Conservation (phyloP, 345 rosid genomes). For the Crucihimalaya himalaica region DNA sequence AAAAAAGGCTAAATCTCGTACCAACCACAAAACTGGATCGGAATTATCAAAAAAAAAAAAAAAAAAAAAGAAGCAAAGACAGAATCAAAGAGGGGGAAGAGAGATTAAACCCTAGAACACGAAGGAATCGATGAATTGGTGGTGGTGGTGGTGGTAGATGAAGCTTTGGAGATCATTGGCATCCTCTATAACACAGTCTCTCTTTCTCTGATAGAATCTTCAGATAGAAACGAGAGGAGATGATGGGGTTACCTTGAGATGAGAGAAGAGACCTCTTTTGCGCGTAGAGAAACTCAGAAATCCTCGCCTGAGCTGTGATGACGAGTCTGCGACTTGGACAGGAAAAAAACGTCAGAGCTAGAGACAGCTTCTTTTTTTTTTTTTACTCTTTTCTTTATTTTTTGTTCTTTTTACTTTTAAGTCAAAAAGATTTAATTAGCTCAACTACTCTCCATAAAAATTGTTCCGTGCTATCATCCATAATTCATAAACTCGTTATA, state of each 20-base stretch:
- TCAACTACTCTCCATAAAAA: slow-evolving; percentile 32
- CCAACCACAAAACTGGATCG: slow-evolving; percentile 33
- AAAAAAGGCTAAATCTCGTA: slow-evolving; percentile 21
- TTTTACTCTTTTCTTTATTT: no score
- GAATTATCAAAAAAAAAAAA: background rate
- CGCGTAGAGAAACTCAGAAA: slow-evolving; percentile 19
- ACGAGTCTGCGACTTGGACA: slow-evolving; percentile 45
- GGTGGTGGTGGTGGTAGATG: slow-evolving; percentile 61
- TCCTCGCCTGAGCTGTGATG: slow-evolving; percentile 39
- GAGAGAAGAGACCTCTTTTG: background rate
- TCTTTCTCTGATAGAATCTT: slow-evolving; percentile 2
- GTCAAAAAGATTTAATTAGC: slow-evolving; percentile 25
- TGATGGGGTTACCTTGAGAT: slow-evolving; percentile 20
- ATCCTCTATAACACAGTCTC: slow-evolving; percentile 41
- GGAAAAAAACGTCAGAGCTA: slow-evolving; percentile 37
- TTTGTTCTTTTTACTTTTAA: background rate
- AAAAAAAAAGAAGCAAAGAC: background rate
- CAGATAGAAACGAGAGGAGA: slow-evolving; percentile 29
- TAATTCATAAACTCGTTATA: background rate
- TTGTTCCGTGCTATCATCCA: slow-evolving; percentile 10
- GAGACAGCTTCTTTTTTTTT: slow-evolving; percentile 29
- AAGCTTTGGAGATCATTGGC: slow-evolving; percentile 78
- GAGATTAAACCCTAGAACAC: slow-evolving; percentile 59
- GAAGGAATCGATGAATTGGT: slow-evolving; percentile 73
- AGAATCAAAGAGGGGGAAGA: background rate